Percentiles rank a stretch among this genome's conserved stretches.
Evolutionary conservation across 306 rosid genomes (phyloP).

Genomic region (Cucurbita moschata): DNA sequence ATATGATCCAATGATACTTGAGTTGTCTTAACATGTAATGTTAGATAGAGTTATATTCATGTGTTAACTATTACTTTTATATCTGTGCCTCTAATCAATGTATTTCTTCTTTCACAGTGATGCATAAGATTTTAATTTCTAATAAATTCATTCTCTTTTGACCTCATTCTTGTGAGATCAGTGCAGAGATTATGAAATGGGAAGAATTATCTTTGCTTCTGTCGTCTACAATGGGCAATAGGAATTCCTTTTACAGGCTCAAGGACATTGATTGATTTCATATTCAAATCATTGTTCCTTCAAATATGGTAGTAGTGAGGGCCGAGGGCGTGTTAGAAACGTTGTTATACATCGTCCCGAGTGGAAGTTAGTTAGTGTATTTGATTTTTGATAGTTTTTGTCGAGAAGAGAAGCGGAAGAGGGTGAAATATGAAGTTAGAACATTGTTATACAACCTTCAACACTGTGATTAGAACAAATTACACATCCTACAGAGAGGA

Average conservation of each 20-base stretch:
- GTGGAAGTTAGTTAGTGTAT: background rate
- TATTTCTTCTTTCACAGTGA: background rate
- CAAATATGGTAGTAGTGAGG: background rate
- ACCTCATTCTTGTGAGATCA: background rate
- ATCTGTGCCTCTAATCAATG: background rate
- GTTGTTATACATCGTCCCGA: background rate
- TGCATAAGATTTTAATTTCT: background rate
- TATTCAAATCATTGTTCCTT: background rate
- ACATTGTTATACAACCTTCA: background rate
- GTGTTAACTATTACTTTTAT: background rate
- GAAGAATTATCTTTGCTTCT: constrained; percentile 25
- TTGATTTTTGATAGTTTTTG: background rate
- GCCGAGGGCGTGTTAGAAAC: background rate
- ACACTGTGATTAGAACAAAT: background rate
- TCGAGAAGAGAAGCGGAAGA: background rate
- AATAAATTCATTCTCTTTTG: background rate
- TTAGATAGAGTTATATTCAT: background rate
- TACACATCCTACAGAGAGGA: background rate
- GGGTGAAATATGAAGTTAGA: background rate
- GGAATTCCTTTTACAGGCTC: background rate
- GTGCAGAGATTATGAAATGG: constrained; percentile 19
- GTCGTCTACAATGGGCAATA: background rate
- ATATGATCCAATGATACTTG: background rate
- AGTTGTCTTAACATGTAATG: background rate
- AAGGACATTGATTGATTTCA: background rate